Conservation (phyloP, 2,329 filamentous ascomycete genomes). For the Mycosphaerelloides madeirae region DNA sequence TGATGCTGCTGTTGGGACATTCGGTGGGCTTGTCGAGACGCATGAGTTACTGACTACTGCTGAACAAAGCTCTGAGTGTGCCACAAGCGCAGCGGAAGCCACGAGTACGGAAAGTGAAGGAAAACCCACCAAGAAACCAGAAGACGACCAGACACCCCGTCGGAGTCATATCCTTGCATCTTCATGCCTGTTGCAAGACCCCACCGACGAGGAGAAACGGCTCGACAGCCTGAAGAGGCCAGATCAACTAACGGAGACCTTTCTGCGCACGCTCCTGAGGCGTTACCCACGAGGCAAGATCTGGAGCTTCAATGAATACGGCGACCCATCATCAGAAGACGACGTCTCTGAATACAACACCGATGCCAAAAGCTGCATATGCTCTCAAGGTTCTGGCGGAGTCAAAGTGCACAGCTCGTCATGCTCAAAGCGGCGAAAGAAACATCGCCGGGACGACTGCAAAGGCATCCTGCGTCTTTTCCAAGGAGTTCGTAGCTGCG, state of each 20-base stretch:
- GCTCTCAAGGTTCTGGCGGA: not conserved
- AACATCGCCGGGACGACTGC: conserved; percentile 23
- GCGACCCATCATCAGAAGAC: conserved; percentile 22
- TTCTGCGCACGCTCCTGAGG: conserved; percentile 24
- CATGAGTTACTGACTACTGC: conserved; percentile 13
- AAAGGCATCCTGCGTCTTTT: conserved; percentile 35
- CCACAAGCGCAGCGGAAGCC: conserved; percentile 14
- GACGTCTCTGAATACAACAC: conserved; percentile 17
- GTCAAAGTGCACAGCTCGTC: conserved; percentile 1
- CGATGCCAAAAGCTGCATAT: conserved; percentile 5
- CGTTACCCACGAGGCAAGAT: conserved; percentile 34
- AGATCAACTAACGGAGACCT: conserved; percentile 19
- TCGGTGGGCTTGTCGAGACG: conserved; percentile 23
- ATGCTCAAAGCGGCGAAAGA: conserved; percentile 20
- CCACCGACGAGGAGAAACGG: conserved; percentile 7
- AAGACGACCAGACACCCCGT: conserved; percentile 10
- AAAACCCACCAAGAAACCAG: conserved; percentile 11
- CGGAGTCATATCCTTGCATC: conserved; percentile 21
- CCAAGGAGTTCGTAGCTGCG: conserved; percentile 44
- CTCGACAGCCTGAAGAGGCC: conserved; percentile 7
- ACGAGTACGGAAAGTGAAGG: conserved; percentile 19
- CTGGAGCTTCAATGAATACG: conserved; percentile 31
- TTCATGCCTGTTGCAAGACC: conserved; percentile 10
- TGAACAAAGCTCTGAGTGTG: conserved; percentile 19
- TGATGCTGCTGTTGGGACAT: conserved; percentile 31